Percentiles rank a stretch among this genome's conserved stretches.
Evolutionary conservation across 768 basidiomycete species (phyloP).

Genomic region (Cyclocybe aegerita): DNA sequence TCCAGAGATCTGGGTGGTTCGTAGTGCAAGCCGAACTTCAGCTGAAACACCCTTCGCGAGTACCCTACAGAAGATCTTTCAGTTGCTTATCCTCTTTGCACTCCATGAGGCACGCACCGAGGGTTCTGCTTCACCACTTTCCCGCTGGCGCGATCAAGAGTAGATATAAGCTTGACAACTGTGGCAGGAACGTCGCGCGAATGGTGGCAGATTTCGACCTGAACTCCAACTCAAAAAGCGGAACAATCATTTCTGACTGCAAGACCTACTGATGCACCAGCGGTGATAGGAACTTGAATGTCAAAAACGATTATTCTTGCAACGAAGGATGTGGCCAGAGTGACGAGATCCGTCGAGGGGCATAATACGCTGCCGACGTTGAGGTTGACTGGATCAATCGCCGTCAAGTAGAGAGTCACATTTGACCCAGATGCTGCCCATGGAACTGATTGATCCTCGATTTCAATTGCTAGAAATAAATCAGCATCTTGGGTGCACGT

Average conservation of each 20-base stretch:
- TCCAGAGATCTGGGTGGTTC: constrained; percentile 53
- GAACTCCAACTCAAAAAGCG: not conserved
- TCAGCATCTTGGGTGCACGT: not conserved
- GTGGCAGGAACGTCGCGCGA: constrained; percentile 91
- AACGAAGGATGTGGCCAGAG: constrained; percentile 73
- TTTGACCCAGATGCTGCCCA: constrained; percentile 94
- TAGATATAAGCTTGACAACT: constrained; percentile 75
- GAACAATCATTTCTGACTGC: not conserved
- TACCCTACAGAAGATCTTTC: constrained; percentile 49
- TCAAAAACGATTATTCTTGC: constrained; percentile 95
- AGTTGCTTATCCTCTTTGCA: not conserved
- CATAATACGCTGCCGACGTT: constrained; percentile 90
- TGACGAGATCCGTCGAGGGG: constrained; percentile 66
- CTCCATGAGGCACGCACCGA: constrained; percentile 46
- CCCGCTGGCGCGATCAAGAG: constrained; percentile 77
- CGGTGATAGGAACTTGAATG: constrained; percentile 83
- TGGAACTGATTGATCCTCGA: constrained; percentile 71
- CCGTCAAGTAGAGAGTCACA: constrained; percentile 79
- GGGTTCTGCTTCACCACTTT: constrained; percentile 75
- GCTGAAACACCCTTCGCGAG: constrained; percentile 84
- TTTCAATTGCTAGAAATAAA: constrained; percentile 67
- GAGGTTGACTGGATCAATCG: constrained; percentile 84
- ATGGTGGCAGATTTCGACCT: constrained; percentile 96
- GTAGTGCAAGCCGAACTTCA: constrained; percentile 79
- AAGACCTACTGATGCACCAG: constrained; percentile 73